Base-by-base conservation (phyloP, 345 rosid species). In the Lepidium didymum region DNA sequence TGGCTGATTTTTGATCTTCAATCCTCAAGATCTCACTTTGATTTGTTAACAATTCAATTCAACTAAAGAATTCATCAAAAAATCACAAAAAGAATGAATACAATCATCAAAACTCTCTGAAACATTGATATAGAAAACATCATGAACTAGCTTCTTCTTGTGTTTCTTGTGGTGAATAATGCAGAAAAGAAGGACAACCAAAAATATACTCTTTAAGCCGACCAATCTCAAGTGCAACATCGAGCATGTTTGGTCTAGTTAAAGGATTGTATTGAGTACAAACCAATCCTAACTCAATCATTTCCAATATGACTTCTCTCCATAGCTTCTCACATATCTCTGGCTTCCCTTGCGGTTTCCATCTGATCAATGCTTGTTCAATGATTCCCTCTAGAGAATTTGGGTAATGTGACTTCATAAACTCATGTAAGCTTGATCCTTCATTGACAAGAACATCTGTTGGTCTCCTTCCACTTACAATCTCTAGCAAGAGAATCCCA, bases 191-290 rank as follows among this genome's bases (percentile, higher is more conserved):
- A 61, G 84, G 56, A 62, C 81, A 81, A 61, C 55, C 59, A 23
- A 85, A 80, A 13, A 94, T 78, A 73, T 72, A 85, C 10, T 88
- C 89, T 83, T 85, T 94, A 45, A 91, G 80, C 62, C 79, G 68
- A 25, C 86, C 89, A 82, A 94, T 86, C 75, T 91, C 97, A 18
- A 70, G 66, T 14, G 95, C 84, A 1, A 94, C 83, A 69, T 94
- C 91, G 6, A 84, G 64, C 99, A 90, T 94, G 76, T 50, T 84
- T 49, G 99, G 99, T 74, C 99, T 84, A 41, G 84, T 80, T 49
- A 87, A 75, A 58, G 97, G 96, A 64, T 76, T 83, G 54, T 78
- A 72, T 29, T 88, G 96, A 1, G 96, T 86, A 79, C 97, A 94
- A 37, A 90, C 59, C 21, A 90, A 82, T 38, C 99, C 97, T 18